Evolutionary conservation across 2,329 filamentous ascomycete genomes (phyloP), one percentile per base, ranked within the genome.

Genomic region (Allantophomopsis lycopodina): DNA sequence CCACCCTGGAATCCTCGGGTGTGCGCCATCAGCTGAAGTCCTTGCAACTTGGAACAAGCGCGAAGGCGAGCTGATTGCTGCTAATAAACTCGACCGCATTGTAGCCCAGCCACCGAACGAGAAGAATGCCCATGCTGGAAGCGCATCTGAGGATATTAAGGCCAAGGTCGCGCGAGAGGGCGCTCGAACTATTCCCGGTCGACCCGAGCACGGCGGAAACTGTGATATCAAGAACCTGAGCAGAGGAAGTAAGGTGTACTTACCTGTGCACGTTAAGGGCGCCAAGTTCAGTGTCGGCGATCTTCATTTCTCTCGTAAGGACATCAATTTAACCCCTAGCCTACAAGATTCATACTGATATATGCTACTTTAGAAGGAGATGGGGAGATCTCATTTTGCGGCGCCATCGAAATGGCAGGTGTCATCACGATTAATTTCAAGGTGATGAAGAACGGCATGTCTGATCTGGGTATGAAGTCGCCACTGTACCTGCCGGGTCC

Each of bases 341-440:
- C 10, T 28, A 10, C 10, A 28, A 3, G 8, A 10, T 12, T 5
- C 10, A 28, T 28, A 10, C 23, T 28, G 11, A 28, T 28, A 28
- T 38, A 32, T 30, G 10, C 37, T 15, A 23, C 10, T 14, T 13
- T 16, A 71, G 68, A 93, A 60, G 87, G 87, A 7, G 87, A 94
- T 54, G 87, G 87, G 6, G 87, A 94, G 56, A 93, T 94, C 43
- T 85, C 78, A 2, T 95, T 87, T 55, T 87, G 82, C 47, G 82
- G 82, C 15, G 88, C 87, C 5, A 95, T 94, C 51, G 88, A 95
- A 59, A 95, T 95, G 83, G 85, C 87, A 0, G 87, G 87, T 4
- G 66, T 85, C 34, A 94, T 94, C 50, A 94, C 87, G 2, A 73
- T 94, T 59, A 94, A 91, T 52, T 88, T 94, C 65, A 78, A 74